phyloP scores from a whole-genome alignment of 306 rosid species.

The Quercus suber region DNA sequence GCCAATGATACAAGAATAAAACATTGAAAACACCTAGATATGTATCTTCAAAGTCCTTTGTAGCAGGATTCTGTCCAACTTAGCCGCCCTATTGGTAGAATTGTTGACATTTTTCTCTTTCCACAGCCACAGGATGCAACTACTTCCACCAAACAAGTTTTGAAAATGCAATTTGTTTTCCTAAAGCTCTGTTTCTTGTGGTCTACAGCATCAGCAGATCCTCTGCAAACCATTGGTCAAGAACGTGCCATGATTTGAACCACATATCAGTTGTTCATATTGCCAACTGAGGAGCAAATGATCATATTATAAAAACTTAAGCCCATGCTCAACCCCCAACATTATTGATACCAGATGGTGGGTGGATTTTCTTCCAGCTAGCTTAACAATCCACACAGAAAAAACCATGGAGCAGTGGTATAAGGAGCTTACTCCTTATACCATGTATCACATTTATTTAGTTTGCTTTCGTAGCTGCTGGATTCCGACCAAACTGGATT shows the following conservation, averaged over 20 bases:
- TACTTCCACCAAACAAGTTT: background rate
- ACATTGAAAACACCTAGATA: background rate
- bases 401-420: background rate
- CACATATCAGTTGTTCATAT: background rate
- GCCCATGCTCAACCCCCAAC: background rate
- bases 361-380: background rate
- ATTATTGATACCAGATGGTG: background rate
- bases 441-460: conserved; percentile 9
- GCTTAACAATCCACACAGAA: background rate
- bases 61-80: background rate
- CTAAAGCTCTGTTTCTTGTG: background rate
- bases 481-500: conserved; percentile 85
- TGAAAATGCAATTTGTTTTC: background rate
- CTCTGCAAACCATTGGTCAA: background rate
- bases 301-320: background rate
- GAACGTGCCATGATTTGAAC: background rate
- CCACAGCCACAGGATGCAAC: background rate
- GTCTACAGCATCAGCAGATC: background rate
- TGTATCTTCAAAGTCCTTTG: background rate
- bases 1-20: background rate
- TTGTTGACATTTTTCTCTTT: background rate
- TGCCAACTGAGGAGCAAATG: background rate
- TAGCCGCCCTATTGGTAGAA: background rate
- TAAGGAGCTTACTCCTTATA: background rate
- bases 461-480: conserved; percentile 52